Conservation (phyloP, 192 early-diverging fungal genomes). For the Bifiguratus adelaidae region DNA sequence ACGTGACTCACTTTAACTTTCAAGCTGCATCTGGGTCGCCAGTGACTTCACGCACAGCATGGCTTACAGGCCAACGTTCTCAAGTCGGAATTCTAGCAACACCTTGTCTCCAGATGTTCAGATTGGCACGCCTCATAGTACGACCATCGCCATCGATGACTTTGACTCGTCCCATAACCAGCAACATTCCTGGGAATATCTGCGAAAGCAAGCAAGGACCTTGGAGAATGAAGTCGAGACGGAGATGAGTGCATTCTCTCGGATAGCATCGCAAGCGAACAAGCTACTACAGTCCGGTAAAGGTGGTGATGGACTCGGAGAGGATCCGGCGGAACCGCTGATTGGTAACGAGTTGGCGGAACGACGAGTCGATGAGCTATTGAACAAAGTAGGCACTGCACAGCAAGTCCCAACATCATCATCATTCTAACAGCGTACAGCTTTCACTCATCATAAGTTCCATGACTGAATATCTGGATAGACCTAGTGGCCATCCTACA, state of each 20-base stretch:
- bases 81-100: no score
- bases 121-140: no score
- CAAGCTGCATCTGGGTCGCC: no score
- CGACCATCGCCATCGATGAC: no score
- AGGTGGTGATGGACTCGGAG: slow-evolving; percentile 1
- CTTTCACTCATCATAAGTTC: slow-evolving; percentile 42
- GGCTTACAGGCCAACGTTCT: no score
- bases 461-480: slow-evolving; percentile 54
- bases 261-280: slow-evolving; percentile 18
- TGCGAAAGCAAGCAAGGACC: slow-evolving; percentile 58
- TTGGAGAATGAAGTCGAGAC: slow-evolving; percentile 65
- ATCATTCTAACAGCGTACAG: slow-evolving; percentile 16
- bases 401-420: neutral
- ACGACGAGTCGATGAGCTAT: slow-evolving; percentile 44
- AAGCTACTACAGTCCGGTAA: slow-evolving; percentile 6
- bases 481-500: slow-evolving; percentile 27
- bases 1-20: no score
- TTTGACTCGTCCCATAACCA: no score
- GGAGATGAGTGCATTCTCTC: slow-evolving; percentile 45
- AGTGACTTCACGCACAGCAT: no score
- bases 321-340: slow-evolving; percentile 3
- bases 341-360: slow-evolving; percentile 25
- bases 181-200: slow-evolving; percentile 59
- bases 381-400: slow-evolving; percentile 40
- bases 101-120: no score